Conservation (phyloP, 345 rosid species). For the Nephelium lappaceum region DNA sequence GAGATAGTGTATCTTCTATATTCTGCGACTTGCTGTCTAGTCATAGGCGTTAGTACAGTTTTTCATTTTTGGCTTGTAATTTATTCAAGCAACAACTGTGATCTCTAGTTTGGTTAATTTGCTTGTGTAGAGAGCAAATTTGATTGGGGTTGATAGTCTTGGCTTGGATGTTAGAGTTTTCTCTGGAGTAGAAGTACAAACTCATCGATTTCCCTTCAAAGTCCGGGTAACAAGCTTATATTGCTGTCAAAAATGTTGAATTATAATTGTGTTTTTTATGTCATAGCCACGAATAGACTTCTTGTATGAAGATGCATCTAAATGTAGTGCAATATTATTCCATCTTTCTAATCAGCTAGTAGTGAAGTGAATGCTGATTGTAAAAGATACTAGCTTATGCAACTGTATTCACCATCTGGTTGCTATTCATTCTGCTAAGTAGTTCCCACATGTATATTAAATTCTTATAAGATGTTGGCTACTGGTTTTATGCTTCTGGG, state of each 20-base stretch:
- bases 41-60: too few relatives aligned
- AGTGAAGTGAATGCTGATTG: not conserved
- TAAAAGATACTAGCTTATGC: not conserved
- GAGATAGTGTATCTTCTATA: not conserved
- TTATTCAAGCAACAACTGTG: slow-evolving; percentile 9
- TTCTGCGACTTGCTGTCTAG: not conserved
- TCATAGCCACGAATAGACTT: not conserved
- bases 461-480: too few relatives aligned
- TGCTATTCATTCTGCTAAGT: not conserved
- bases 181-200: slow-evolving; percentile 68
- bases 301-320: not conserved
- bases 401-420: not conserved
- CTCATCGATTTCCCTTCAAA: slow-evolving; percentile 96
- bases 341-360: not conserved
- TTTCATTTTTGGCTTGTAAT: slow-evolving; percentile 3
- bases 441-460: not conserved
- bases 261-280: not conserved
- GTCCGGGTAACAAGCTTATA: slow-evolving; percentile 48
- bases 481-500: too few relatives aligned
- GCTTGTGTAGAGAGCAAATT: slow-evolving; percentile 56
- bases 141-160: slow-evolving; percentile 88
- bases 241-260: slow-evolving; percentile 2
- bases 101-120: slow-evolving; percentile 7
- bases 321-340: not conserved
- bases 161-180: slow-evolving; percentile 87